Evolutionary conservation across 371 early-diverging fungal genomes (phyloP).

Genomic region (Rhizopus microsporus): DNA sequence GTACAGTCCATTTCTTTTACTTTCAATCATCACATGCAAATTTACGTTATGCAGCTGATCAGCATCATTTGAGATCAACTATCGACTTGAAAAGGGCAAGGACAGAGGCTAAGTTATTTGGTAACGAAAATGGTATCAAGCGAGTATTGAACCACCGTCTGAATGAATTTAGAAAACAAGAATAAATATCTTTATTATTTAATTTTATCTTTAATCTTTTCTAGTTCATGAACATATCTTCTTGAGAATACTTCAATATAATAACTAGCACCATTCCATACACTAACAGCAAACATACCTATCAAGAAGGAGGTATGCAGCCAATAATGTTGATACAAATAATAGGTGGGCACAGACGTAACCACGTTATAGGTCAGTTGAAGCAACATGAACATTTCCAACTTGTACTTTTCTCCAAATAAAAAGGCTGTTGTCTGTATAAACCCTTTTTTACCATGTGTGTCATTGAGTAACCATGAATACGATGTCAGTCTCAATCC

Average conservation of each 20-base stretch:
- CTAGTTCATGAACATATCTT: slow-evolving; percentile 59
- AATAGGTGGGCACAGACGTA: slow-evolving; percentile 47
- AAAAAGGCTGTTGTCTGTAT: slow-evolving; percentile 52
- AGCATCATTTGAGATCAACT: slow-evolving; percentile 37
- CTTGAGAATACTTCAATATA: slow-evolving; percentile 75
- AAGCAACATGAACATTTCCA: slow-evolving; percentile 67
- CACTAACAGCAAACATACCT: slow-evolving; percentile 57
- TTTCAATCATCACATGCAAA: slow-evolving; percentile 30
- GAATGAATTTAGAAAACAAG: slow-evolving; percentile 24
- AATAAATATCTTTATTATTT: slow-evolving; percentile 4
- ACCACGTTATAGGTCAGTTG: slow-evolving; percentile 60
- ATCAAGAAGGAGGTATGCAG: slow-evolving; percentile 62
- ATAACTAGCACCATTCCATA: slow-evolving; percentile 73
- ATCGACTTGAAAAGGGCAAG: slow-evolving; percentile 41
- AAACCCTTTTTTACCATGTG: slow-evolving; percentile 43
- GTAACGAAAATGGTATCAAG: slow-evolving; percentile 42
- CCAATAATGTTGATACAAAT: slow-evolving; percentile 52
- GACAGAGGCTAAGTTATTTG: slow-evolving; percentile 45
- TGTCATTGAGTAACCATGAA: slow-evolving; percentile 67
- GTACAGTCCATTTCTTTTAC: slow-evolving; percentile 24
- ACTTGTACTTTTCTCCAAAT: slow-evolving; percentile 59
- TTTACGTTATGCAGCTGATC: slow-evolving; percentile 32
- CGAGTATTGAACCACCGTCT: slow-evolving; percentile 37
- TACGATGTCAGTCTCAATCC: slow-evolving; percentile 66
- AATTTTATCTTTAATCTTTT: slow-evolving; percentile 21